These are phyloP conservation scores for Eremothecium cymbalariae DNA, from an alignment of 1,139 yeast genomes.

Conservation along the genomic window DNA sequence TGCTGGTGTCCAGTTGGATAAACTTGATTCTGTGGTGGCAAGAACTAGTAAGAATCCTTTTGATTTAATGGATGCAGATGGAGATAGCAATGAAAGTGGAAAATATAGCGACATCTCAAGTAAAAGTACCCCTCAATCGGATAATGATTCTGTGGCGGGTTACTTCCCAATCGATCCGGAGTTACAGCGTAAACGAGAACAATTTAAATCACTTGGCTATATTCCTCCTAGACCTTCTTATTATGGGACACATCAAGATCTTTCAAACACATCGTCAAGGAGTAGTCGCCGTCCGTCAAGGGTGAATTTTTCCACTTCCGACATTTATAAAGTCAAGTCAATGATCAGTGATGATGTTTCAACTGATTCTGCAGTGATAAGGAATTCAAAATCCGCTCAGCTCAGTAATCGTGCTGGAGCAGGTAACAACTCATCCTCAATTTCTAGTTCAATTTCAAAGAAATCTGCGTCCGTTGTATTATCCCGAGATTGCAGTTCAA, in stretches of 20 bases:
- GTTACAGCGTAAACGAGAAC: conserved; percentile 19
- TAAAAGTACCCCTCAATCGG: too few species aligned
- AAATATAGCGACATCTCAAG: conserved; percentile 11
- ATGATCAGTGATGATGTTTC: conserved; percentile 24
- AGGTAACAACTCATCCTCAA: too few species aligned
- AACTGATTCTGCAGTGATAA: too few species aligned
- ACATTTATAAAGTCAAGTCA: conserved; percentile 33
- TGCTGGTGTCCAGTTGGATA: too few species aligned
- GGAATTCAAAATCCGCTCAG: too few species aligned
- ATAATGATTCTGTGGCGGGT: conserved; percentile 7
- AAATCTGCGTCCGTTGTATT: too few species aligned
- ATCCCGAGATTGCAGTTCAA: too few species aligned
- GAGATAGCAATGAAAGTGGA: conserved; percentile 9
- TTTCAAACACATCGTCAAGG: conserved; percentile 13
- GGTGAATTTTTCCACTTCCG: conserved; percentile 20
- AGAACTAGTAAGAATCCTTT: too few species aligned
- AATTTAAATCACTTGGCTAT: conserved; percentile 27
- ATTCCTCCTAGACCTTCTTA: conserved; percentile 24
- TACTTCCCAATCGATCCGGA: conserved; percentile 26
- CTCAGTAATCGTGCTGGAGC: too few species aligned
- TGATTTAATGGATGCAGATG: too few species aligned
- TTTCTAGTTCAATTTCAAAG: too few species aligned
- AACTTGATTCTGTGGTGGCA: too few species aligned
- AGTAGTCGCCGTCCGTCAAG: conserved; percentile 28
- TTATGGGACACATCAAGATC: conserved; percentile 16